Conservation (phyloP, 306 rosid species). For the Vicia sativa region DNA sequence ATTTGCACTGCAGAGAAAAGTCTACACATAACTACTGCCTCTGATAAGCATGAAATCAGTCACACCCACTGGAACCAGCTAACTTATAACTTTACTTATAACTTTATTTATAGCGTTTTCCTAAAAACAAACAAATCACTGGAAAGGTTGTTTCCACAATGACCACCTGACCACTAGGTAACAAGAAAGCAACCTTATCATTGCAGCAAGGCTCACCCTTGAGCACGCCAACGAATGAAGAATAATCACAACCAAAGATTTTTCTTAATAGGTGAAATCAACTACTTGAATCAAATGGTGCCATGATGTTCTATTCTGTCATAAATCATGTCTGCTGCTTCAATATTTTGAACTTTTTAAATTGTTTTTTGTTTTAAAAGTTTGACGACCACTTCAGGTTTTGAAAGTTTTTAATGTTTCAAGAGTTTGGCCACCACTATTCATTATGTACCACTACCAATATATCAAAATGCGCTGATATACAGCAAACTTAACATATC, state of each 20-base stretch:
- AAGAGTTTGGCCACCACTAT: too few relatives aligned
- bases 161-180: neutral
- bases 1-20: neutral
- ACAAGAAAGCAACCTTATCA: slow-evolving; percentile 5
- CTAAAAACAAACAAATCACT: neutral
- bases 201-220: neutral
- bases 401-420: too few relatives aligned
- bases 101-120: neutral
- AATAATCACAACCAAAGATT: neutral
- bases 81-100: neutral
- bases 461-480: too few relatives aligned
- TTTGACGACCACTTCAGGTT: too few relatives aligned
- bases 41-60: neutral
- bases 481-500: too few relatives aligned
- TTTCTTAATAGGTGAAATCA: neutral
- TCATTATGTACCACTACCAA: too few relatives aligned
- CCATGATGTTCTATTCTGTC: neutral
- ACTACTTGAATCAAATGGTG: neutral
- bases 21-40: slow-evolving; percentile 2
- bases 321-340: too few relatives aligned
- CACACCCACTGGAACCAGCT: neutral
- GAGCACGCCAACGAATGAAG: neutral
- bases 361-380: too few relatives aligned
- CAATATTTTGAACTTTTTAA: too few relatives aligned
- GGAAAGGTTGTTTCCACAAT: slow-evolving; percentile 4